These are phyloP conservation scores for Pulveroboletus sp. DNA, from an alignment of 768 basidiomycete species.

Conservation along the genomic window DNA sequence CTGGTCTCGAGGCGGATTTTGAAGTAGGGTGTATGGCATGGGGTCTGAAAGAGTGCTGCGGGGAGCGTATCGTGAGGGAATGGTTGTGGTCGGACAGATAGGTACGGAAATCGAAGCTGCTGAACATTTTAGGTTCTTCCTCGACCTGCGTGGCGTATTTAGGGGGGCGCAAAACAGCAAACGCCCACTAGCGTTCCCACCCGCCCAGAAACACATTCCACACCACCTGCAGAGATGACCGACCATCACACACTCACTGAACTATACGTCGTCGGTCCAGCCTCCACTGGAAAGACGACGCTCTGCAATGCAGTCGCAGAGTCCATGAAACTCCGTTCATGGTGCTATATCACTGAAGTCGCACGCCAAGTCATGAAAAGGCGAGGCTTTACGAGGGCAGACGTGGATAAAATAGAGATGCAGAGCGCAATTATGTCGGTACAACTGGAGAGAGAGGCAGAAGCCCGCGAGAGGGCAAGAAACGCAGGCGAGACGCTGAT, in stretches of 20 bases:
- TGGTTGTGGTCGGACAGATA: not conserved
- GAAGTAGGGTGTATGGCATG: conserved; percentile 32
- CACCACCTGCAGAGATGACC: conserved; percentile 12
- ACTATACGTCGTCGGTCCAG: conserved; percentile 49
- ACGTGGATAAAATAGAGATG: conserved; percentile 52
- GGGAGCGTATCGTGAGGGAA: not conserved
- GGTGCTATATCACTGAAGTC: conserved; percentile 53
- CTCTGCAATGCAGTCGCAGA: conserved; percentile 49
- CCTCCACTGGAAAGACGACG: conserved; percentile 70
- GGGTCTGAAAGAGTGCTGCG: not conserved
- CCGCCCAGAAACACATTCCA: conserved; percentile 3
- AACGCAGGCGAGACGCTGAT: conserved; percentile 28
- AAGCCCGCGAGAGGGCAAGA: conserved; percentile 9
- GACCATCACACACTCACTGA: conserved; percentile 17
- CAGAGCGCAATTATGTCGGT: conserved; percentile 57
- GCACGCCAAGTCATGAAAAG: conserved; percentile 53
- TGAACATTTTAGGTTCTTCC: not conserved
- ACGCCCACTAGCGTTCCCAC: conserved; percentile 16
- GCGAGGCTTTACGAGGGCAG: conserved; percentile 49
- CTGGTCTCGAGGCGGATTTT: conserved; percentile 43
- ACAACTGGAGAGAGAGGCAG: conserved; percentile 45
- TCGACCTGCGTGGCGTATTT: conserved; percentile 3
- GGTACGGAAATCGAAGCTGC: conserved; percentile 1
- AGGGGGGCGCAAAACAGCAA: conserved; percentile 7
- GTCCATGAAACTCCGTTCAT: conserved; percentile 34